Base-by-base conservation (phyloP, 345 rosid genomes). In the Arabidopsis arenosa region DNA sequence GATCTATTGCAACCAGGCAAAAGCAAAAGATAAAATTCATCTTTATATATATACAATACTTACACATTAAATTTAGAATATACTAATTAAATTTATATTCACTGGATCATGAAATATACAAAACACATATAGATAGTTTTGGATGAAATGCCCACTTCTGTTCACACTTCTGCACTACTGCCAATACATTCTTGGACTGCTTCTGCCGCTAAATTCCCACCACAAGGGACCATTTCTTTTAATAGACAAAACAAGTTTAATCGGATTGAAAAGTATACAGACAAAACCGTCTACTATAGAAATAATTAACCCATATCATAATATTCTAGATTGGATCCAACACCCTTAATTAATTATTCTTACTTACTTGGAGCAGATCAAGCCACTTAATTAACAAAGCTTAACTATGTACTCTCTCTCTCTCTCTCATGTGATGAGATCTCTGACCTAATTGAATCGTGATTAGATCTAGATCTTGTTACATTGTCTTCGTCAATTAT, bases 171-270 rank as follows among this genome's bases (percentile, higher is more conserved):
- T 33, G 35, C 43, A 17, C 12, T 41, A 53, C 18, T 61, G 57
- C 78, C 78, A 55, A 56, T 74, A 65, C 65, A 44, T 74, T 74
- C 65, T 74, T 74, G 71, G 64, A 73, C 52, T 54, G 74, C 30
- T 69, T 56, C 54, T 69, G 40, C 63, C 63, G 21, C 41, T 43
- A 2, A 9, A 43, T 40, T 7, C 41, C 54, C 49, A 28, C 52
- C 65, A 65, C 78, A n/a, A 56, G 7, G 58, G 72, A 65, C 72
- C 66, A 18, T 53, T 26, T 32, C 17, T 17, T 64, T 43, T 7
- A 18, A 9, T 32, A 40, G 3, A 12, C 18, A 58, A 33, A 3
- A 17, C 17, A 47, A 21, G 48, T 33, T 51, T 18, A 8, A 30
- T 41, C 9, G 21, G 33, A 30, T 30, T 28, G 4, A 54, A 6